Base-by-base conservation (phyloP, 805 yeast genomes). In the Kodamaea sagamina region DNA sequence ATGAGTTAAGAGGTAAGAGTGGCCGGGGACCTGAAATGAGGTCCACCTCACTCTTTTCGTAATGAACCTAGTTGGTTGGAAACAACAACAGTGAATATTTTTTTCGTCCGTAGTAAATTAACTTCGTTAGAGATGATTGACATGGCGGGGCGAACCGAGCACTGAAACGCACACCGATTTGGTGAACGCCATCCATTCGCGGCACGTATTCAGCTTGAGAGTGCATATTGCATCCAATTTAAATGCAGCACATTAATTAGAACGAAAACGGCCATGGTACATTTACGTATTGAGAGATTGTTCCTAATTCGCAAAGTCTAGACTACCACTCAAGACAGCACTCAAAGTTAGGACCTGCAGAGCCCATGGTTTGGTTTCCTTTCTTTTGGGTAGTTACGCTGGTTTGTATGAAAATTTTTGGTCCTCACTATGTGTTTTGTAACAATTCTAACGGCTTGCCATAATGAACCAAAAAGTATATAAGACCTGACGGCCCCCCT, bases 301-400 rank as follows among this genome's bases (percentile, higher is more conserved):
- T 29, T 29, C 34, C 34, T 29, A 29, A 29, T 29, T 17, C 34
- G 34, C 34, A 28, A 29, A 29, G 34, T 29, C 34, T 29, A 29
- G 34, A 15, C 34, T 29, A 29, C 11, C 34, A 4, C 17, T 15
- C 19, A 25, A 11, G 24, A 32, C 16, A 32, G 7, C 22, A 32
- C 36, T 9, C 24, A 21, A 8, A 9, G 36, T 21, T 21, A n/a
- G 24, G 24, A 21, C 24, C 34, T 9, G 17, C 34, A 17, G 19
- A 29, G 34, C n/a, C 17, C 19, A n/a, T 12, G 15, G 15, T 13
- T 29, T 13, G 19, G 18, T 29, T 29, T 29, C 34, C 34, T 29
- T 29, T 29, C 34, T 29, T 29, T 29, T 29, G 34, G 15, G 34
- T 9, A 15, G 11, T 15, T 15, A n/a, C 19, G 15, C 34, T 17